phyloP scores from a whole-genome alignment of 2,329 filamentous ascomycete species.

The Falciphora oryzae region DNA sequence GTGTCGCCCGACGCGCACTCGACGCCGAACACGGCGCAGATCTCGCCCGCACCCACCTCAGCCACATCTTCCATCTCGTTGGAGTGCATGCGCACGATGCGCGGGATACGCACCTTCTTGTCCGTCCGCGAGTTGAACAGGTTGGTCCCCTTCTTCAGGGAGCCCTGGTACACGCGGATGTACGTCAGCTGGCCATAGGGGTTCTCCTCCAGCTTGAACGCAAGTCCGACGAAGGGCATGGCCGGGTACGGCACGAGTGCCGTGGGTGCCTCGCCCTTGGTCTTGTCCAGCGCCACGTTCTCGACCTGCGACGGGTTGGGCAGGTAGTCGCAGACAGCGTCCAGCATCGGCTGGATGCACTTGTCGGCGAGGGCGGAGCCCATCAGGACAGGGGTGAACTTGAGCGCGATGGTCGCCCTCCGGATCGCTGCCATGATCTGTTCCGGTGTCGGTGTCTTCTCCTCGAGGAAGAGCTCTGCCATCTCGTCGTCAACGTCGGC shows the following conservation, averaged over 20 bases:
- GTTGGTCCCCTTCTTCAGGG: slow-evolving; percentile 78
- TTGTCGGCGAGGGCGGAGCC: slow-evolving; percentile 93
- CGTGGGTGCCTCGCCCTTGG: slow-evolving; percentile 70
- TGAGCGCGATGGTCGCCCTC: slow-evolving; percentile 77
- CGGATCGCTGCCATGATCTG: slow-evolving; percentile 94
- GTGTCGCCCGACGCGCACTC: slow-evolving; percentile 97
- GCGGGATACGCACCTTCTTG: slow-evolving; percentile 94
- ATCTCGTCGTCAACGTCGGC: slow-evolving; percentile 98
- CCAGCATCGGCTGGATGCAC: slow-evolving; percentile 89
- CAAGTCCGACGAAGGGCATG: slow-evolving; percentile 87
- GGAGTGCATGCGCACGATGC: slow-evolving; percentile 98
- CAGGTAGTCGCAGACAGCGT: slow-evolving; percentile 92
- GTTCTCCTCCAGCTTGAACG: slow-evolving; percentile 98
- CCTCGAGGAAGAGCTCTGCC: slow-evolving; percentile 88
- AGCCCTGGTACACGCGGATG: slow-evolving; percentile 95
- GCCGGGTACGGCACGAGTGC: slow-evolving; percentile 91
- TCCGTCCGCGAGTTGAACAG: slow-evolving; percentile 91
- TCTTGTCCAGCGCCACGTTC: slow-evolving; percentile 82
- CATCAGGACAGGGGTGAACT: slow-evolving; percentile 95
- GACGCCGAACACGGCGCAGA: slow-evolving; percentile 96
- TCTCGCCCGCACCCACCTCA: slow-evolving; percentile 93
- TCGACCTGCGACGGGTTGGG: slow-evolving; percentile 86
- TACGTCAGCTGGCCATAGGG: slow-evolving; percentile 98
- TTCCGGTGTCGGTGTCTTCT: slow-evolving; percentile 67
- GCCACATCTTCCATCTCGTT: slow-evolving; percentile 98